Evolutionary conservation across 2,329 filamentous ascomycete genomes (phyloP).

Genomic region (Graphiopsis chlorocephala): DNA sequence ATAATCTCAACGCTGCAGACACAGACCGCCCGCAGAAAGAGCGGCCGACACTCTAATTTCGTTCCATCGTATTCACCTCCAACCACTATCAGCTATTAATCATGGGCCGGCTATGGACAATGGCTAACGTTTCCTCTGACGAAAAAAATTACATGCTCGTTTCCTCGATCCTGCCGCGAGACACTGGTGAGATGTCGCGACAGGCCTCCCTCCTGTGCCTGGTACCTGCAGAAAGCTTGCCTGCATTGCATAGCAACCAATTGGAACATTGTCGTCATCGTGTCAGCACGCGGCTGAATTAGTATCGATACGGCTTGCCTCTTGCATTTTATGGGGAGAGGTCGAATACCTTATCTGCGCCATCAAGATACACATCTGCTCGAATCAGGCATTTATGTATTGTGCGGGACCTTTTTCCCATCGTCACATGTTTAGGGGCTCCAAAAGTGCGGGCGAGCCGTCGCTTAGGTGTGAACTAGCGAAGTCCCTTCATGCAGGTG

Average conservation of each 20-base stretch:
- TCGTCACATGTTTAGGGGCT: background rate
- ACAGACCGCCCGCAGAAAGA: constrained; percentile 6
- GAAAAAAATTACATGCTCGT: background rate
- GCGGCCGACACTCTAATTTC: constrained; percentile 12
- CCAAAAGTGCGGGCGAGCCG: background rate
- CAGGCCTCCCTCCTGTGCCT: constrained; percentile 4
- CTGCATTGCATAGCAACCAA: constrained; percentile 10
- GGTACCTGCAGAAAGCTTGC: constrained; percentile 15
- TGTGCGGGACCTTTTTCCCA: background rate
- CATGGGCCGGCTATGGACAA: background rate
- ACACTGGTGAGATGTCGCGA: constrained; percentile 6
- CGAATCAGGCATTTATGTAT: background rate
- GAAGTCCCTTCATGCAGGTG: background rate
- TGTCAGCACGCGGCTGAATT: constrained; percentile 7
- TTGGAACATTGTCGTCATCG: constrained; percentile 13
- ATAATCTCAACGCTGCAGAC: constrained; percentile 12
- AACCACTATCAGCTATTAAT: background rate
- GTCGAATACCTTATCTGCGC: background rate
- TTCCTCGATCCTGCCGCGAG: background rate
- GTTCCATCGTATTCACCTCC: background rate
- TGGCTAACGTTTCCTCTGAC: background rate
- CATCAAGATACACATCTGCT: background rate
- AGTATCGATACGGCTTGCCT: background rate
- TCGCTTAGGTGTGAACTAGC: background rate
- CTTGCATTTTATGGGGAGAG: background rate